Evolutionary conservation across 2,329 filamentous ascomycete genomes (phyloP).

Genomic region (Venturia pyrina): DNA sequence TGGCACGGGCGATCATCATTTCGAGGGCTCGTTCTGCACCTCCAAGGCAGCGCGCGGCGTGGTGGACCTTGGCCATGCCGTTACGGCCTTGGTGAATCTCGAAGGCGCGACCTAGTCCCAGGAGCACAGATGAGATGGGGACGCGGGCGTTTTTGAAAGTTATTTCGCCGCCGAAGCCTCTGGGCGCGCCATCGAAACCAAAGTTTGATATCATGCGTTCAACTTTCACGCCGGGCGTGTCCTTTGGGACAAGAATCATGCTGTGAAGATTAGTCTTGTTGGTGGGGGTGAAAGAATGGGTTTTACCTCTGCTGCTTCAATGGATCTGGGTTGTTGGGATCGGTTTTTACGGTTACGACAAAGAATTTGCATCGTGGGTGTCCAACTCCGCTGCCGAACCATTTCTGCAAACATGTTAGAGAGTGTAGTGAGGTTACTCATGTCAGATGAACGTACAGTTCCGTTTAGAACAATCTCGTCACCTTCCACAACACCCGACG

Average conservation of each 20-base stretch:
- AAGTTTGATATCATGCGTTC: constrained; percentile 90
- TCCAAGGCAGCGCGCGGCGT: constrained; percentile 92
- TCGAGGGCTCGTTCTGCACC: constrained; percentile 74
- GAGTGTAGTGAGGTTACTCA: neutral
- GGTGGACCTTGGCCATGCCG: constrained; percentile 91
- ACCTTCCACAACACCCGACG: constrained; percentile 72
- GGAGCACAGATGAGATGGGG: constrained; percentile 70
- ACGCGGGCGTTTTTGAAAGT: constrained; percentile 83
- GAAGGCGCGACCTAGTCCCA: constrained; percentile 89
- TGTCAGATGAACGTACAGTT: constrained; percentile 40
- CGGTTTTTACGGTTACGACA: constrained; percentile 91
- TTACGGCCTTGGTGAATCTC: constrained; percentile 97
- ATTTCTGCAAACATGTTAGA: constrained; percentile 56
- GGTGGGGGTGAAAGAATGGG: neutral
- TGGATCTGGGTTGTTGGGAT: constrained; percentile 60
- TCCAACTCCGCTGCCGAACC: constrained; percentile 95
- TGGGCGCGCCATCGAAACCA: constrained; percentile 97
- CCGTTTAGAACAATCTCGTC: constrained; percentile 89
- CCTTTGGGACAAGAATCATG: constrained; percentile 82
- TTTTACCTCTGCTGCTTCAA: constrained; percentile 63
- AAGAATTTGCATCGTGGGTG: constrained; percentile 89
- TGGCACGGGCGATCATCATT: constrained; percentile 89
- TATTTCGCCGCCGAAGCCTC: constrained; percentile 75
- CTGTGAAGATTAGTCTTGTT: constrained; percentile 36
- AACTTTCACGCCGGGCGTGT: constrained; percentile 77